A percentile compares a stretch with the other conserved stretches of the same genome.
phyloP scores from a whole-genome alignment of 208 protist species.

The Leishmania major region DNA sequence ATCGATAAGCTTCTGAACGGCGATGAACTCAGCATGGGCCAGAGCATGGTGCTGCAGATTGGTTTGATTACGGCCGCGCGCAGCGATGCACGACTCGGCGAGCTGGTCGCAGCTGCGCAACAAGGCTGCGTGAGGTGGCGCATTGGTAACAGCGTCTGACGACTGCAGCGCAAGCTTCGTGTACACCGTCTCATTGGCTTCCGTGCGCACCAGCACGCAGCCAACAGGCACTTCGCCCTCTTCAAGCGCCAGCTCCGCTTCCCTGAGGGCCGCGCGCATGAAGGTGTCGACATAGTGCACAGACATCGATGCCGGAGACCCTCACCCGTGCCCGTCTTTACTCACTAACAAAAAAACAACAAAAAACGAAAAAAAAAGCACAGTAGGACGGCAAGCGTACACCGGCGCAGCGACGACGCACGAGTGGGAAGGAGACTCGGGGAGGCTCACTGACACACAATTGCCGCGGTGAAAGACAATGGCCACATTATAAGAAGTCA shows the following conservation, averaged over 20 bases:
- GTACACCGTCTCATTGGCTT: constrained; percentile 20
- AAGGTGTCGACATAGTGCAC: constrained; percentile 60
- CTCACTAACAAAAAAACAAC: not conserved
- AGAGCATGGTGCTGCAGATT: constrained; percentile 87
- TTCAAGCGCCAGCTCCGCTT: constrained; percentile 55
- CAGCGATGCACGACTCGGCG: constrained; percentile 6
- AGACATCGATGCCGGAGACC: constrained; percentile 4
- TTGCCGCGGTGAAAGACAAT: not conserved
- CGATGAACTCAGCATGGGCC: constrained; percentile 93
- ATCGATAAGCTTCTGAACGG: constrained; percentile 46
- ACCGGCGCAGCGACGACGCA: not conserved
- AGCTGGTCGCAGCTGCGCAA: too few species aligned
- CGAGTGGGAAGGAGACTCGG: not conserved
- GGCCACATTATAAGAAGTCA: not conserved
- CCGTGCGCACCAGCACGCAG: constrained; percentile 87
- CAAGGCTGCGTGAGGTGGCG: not conserved
- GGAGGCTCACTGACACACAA: not conserved
- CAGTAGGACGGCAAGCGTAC: not conserved
- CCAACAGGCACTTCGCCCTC: constrained; percentile 96
- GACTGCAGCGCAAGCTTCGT: not conserved
- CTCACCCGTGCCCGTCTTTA: not conserved
- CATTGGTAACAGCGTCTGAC: not conserved
- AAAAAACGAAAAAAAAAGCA: too few species aligned
- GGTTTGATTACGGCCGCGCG: constrained; percentile 88
- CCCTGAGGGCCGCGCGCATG: constrained; percentile 69